These are phyloP conservation scores for Butyriboletus loyo DNA, from an alignment of 768 basidiomycete genomes.

Conservation along the genomic window DNA sequence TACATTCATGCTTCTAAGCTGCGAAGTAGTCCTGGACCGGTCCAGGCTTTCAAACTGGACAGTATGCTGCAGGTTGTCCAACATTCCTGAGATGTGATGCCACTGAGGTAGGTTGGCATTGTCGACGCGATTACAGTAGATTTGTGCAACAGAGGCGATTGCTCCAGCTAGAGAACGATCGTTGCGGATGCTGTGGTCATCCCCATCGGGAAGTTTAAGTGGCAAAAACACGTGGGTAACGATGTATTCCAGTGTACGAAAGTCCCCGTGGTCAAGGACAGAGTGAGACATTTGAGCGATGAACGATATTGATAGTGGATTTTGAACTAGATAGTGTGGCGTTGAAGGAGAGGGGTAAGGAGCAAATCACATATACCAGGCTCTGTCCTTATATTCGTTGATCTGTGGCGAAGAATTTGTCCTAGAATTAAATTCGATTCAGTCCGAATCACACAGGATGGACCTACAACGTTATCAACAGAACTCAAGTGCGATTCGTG, in stretches of 20 bases:
- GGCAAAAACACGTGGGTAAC: constrained; percentile 45
- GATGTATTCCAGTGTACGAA: constrained; percentile 25
- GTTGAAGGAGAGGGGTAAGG: not conserved
- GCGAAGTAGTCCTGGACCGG: not conserved
- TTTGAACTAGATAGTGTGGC: not conserved
- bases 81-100: constrained; percentile 31
- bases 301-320: not conserved
- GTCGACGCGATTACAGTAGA: constrained; percentile 15
- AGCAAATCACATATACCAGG: not conserved
- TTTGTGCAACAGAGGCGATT: constrained; percentile 14
- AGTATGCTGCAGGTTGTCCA: constrained; percentile 20
- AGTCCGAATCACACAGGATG: constrained; percentile 12
- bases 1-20: constrained; percentile 4
- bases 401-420: not conserved
- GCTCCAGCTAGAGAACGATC: constrained; percentile 28
- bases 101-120: constrained; percentile 21
- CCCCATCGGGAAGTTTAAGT: constrained; percentile 37
- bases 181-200: constrained; percentile 27
- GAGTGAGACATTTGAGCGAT: constrained; percentile 4
- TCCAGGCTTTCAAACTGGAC: constrained; percentile 14
- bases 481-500: not conserved
- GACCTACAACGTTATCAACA: not conserved
- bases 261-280: not conserved
- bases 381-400: not conserved
- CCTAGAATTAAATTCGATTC: not conserved